Evolutionary conservation across 2,329 filamentous ascomycete genomes (phyloP).

Genomic region (Scytalidium lignicola): DNA sequence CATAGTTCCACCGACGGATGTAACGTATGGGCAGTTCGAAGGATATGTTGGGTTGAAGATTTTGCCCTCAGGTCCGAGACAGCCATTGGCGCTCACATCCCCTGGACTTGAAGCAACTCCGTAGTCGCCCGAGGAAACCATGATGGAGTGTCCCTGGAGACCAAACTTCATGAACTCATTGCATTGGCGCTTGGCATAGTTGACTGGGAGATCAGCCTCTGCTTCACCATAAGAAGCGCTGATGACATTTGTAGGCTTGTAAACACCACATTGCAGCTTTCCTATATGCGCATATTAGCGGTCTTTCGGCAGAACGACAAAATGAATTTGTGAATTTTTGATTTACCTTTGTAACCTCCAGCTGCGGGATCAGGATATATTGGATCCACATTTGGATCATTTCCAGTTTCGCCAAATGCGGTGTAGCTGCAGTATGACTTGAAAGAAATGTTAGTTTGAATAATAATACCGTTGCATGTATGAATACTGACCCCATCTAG

Average conservation of each 20-base stretch:
- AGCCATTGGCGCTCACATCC: slow-evolving; percentile 27
- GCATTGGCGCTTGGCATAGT: slow-evolving; percentile 48
- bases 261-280: slow-evolving; percentile 13
- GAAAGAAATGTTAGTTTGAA: slow-evolving; percentile 1
- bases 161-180: slow-evolving; percentile 46
- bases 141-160: slow-evolving; percentile 38
- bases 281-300: neutral
- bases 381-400: slow-evolving; percentile 34
- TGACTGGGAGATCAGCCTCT: slow-evolving; percentile 46
- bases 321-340: neutral
- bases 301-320: too few species aligned
- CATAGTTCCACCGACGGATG: slow-evolving; percentile 26
- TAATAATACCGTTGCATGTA: neutral
- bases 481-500: slow-evolving; percentile 17
- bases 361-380: slow-evolving; percentile 34
- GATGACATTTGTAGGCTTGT: slow-evolving; percentile 19
- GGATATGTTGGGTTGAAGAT: slow-evolving; percentile 20
- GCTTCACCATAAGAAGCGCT: slow-evolving; percentile 46
- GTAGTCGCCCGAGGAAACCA: slow-evolving; percentile 42
- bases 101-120: slow-evolving; percentile 32
- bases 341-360: slow-evolving; percentile 36
- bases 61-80: slow-evolving; percentile 19
- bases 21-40: slow-evolving; percentile 30
- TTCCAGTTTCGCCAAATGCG: slow-evolving; percentile 37
- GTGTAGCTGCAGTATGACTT: slow-evolving; percentile 38